A percentile compares a stretch with the other conserved stretches of the same genome.
phyloP scores from a whole-genome alignment of 176 grass and related monocot genomes.

The Bonia amplexicaulis region DNA sequence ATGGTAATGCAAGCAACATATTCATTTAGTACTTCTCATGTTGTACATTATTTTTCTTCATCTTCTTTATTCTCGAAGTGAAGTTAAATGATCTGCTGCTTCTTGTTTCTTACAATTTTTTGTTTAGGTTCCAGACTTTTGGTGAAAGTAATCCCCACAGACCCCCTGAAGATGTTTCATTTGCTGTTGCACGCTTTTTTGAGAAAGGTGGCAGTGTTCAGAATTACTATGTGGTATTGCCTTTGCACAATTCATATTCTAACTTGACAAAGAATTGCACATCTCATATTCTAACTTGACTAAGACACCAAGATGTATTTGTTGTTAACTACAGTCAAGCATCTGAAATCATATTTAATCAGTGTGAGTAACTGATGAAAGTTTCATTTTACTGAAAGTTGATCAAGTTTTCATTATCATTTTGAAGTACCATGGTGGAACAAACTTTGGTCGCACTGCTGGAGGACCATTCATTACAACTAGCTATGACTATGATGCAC shows the following conservation, averaged over 20 bases:
- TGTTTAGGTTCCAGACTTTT: constrained; percentile 89
- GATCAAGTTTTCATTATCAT: constrained; percentile 21
- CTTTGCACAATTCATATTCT: constrained; percentile 13
- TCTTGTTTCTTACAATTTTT: constrained; percentile 18
- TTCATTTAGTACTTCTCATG: background rate
- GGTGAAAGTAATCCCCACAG: constrained; percentile 84
- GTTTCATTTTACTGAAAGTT: constrained; percentile 6
- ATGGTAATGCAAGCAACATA: constrained; percentile 50
- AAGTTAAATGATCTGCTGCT: background rate
- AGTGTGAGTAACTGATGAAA: background rate
- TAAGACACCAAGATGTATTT: constrained; percentile 1
- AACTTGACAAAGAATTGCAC: background rate
- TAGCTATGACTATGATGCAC: constrained; percentile 99
- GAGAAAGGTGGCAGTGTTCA: constrained; percentile 86
- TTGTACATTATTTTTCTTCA: background rate
- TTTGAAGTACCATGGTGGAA: constrained; percentile 93
- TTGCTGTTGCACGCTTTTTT: constrained; percentile 92
- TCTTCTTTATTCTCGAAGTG: background rate
- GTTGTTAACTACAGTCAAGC: background rate
- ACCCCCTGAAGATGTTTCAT: constrained; percentile 92
- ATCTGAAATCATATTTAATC: constrained; percentile 4
- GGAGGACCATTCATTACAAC: constrained; percentile 98
- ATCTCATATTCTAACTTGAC: constrained; percentile 1
- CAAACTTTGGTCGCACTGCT: constrained; percentile 90
- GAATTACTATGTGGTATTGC: constrained; percentile 92